Evolutionary conservation across 1,284 basidiomycete species (phyloP).

Genomic region (Heterobasidion irregulare): DNA sequence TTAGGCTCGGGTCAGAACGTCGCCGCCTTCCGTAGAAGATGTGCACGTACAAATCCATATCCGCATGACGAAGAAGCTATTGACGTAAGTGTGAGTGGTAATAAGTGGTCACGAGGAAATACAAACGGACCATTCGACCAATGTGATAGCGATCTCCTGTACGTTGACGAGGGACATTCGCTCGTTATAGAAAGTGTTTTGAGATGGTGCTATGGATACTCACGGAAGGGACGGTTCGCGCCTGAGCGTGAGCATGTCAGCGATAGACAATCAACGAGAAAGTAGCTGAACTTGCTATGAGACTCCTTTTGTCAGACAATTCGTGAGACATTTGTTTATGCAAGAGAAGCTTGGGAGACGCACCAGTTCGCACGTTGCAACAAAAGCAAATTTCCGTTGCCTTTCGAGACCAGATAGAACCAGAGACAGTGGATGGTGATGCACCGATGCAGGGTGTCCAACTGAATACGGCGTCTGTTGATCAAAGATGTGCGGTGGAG

Average conservation of each 20-base stretch:
- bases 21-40: background rate
- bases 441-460: background rate
- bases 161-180: background rate
- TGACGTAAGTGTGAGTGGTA: background rate
- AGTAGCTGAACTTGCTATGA: background rate
- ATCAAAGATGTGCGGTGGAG: background rate
- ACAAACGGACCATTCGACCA: background rate
- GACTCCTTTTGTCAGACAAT: background rate
- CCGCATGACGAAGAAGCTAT: background rate
- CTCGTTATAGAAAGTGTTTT: background rate
- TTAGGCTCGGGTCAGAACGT: background rate
- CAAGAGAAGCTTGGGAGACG: background rate
- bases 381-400: background rate
- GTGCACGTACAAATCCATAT: background rate
- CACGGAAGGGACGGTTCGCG: background rate
- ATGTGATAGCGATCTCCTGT: background rate
- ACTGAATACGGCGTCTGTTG: background rate
- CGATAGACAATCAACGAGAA: background rate
- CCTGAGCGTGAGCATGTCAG: background rate
- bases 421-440: background rate
- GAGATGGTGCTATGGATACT: background rate
- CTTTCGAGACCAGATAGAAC: background rate
- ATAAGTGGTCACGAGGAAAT: background rate
- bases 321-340: background rate
- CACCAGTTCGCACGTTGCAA: background rate